These are phyloP conservation scores for Russula sp. DNA, from an alignment of 768 basidiomycete genomes.

Conservation along the genomic window DNA sequence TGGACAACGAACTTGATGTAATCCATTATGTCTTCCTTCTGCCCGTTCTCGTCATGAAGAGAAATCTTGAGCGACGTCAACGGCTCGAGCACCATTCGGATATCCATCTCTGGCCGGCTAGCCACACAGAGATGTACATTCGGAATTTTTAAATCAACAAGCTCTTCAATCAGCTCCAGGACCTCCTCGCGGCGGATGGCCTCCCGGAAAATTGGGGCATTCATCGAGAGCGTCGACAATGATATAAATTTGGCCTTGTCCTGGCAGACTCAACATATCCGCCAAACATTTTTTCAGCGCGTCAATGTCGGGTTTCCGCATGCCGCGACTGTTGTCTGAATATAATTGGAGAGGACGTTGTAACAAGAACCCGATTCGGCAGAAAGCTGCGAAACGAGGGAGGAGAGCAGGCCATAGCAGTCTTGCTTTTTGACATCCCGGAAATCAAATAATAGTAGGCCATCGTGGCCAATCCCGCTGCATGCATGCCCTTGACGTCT, in stretches of 20 bases:
- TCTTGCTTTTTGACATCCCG: too few species aligned
- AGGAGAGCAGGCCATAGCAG: too few species aligned
- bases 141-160: neutral
- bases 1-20: slow-evolving; percentile 1
- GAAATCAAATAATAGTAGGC: too few species aligned
- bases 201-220: neutral
- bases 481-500: too few species aligned
- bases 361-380: neutral
- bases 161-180: neutral
- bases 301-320: neutral
- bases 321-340: neutral
- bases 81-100: neutral
- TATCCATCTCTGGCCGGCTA: slow-evolving; percentile 5
- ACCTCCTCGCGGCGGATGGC: slow-evolving; percentile 1
- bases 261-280: slow-evolving; percentile 5
- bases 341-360: neutral
- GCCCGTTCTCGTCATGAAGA: neutral
- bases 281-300: neutral
- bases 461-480: too few species aligned
- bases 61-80: neutral
- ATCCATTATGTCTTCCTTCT: neutral
- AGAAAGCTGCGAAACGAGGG: too few species aligned
- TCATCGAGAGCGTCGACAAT: slow-evolving; percentile 13
- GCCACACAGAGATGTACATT: slow-evolving; percentile 5
- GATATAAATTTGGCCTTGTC: neutral